Evolutionary conservation across 495 filamentous ascomycete species (phyloP), one percentile per base, ranked within the genome.

Genomic region (Astrocystis sublimbata): DNA sequence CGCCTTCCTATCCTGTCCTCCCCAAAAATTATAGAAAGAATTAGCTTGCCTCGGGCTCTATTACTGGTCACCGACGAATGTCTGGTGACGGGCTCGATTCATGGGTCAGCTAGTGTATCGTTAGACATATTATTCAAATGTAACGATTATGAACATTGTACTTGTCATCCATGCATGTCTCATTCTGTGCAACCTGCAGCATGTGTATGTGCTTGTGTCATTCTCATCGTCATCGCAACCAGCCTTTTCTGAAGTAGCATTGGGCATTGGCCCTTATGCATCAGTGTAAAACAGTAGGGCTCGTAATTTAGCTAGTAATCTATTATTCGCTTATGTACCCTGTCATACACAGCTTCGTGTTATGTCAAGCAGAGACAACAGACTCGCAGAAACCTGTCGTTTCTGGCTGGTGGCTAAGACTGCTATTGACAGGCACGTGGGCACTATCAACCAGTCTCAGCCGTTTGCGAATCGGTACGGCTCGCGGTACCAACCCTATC

Each of bases 401-500:
- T 26, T 58, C 38, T 28, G 56, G 43, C 31, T 50, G 56, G 56
- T 50, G 31, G 56, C 56, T 59, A 38, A 38, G 43, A 3, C 40
- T 13, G 17, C 54, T 57, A 57, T 57, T 24, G 40, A 57, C 54
- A 57, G 54, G 54, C 54, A 58, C 42, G 10, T 21, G 21, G 42
- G 9, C 38, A 28, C 41, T 58, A 49, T 49, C 36, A 30, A 4
- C 42, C 46, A 38, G 23, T 38, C 41, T 21, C 24, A 47, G 56
- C 41, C 56, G 31, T 42, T 47, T 19, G 56, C 56, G 56, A 58
- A 49, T 58, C 56, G 56, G 56, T 58, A 36, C 17, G 35, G 23
- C 30, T 36, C 38, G 56, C 42, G 56, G 56, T 33, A 58, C 56
- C 56, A 57, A 45, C 54, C 45, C 28, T 57, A 45, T 57, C 54